Percentiles rank a stretch among this genome's conserved stretches.
Evolutionary conservation across 495 filamentous ascomycete genomes (phyloP).

Genomic region (Trichoderma asperelloides): DNA sequence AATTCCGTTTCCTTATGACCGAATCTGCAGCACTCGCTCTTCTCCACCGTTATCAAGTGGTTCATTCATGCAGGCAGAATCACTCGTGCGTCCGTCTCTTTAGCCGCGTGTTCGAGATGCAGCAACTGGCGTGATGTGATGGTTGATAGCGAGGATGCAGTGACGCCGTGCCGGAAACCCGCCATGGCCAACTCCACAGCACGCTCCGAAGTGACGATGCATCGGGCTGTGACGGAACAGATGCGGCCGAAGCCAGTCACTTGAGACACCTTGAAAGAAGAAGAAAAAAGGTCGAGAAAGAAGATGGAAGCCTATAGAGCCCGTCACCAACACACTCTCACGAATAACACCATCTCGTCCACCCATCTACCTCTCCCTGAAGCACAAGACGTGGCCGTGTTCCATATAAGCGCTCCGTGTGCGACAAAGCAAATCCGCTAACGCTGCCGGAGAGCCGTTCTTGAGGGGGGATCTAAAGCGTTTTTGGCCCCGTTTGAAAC

Average conservation of each 20-base stretch:
- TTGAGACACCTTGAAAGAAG: neutral
- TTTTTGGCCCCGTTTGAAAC: neutral
- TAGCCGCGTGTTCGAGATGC: neutral
- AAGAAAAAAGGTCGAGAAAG: neutral
- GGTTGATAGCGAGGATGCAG: too few relatives aligned
- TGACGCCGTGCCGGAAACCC: too few relatives aligned
- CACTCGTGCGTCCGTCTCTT: neutral
- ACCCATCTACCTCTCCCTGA: neutral
- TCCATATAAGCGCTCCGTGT: neutral
- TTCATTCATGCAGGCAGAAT: neutral
- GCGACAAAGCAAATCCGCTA: neutral
- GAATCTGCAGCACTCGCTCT: too few relatives aligned
- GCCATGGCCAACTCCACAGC: neutral
- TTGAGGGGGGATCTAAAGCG: neutral
- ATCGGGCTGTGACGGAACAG: too few relatives aligned
- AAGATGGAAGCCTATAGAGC: neutral
- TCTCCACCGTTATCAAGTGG: neutral
- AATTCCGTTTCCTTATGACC: neutral
- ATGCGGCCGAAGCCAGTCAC: neutral
- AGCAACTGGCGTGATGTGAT: too few relatives aligned
- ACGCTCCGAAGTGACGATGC: neutral
- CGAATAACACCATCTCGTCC: too few relatives aligned
- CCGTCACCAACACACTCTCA: neutral
- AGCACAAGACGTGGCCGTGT: neutral
- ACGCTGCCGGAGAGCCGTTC: neutral